These are phyloP conservation scores for Byssothecium circinans DNA, from an alignment of 2,329 filamentous ascomycete genomes.

Conservation along the genomic window DNA sequence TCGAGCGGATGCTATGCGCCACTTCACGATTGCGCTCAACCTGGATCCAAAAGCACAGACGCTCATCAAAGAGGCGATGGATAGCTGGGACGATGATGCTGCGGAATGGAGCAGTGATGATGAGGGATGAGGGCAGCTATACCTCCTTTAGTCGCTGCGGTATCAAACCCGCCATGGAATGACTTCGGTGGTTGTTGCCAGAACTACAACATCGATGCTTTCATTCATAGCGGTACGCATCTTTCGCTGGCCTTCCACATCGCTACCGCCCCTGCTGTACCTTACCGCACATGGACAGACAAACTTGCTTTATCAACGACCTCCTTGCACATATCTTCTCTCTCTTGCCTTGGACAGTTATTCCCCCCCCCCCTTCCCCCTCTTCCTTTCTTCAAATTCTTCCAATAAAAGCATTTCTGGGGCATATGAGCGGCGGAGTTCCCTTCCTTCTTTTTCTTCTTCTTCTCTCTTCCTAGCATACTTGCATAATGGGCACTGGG, in stretches of 20 bases:
- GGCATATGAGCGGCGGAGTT: slow-evolving; percentile 1
- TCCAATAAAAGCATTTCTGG: neutral
- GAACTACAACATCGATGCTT: no score
- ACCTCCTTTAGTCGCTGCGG: no score
- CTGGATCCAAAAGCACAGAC: slow-evolving; percentile 94
- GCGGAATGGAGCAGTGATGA: slow-evolving; percentile 46
- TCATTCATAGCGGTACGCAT: no score
- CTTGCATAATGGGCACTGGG: neutral
- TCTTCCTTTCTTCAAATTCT: neutral
- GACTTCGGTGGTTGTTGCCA: no score
- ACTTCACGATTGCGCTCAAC: slow-evolving; percentile 93
- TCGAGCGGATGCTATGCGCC: slow-evolving; percentile 76
- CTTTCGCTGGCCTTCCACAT: no score
- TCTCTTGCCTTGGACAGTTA: no score
- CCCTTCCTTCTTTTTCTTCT: no score
- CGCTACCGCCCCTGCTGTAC: no score
- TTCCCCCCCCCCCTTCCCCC: neutral
- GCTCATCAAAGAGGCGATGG: slow-evolving; percentile 95
- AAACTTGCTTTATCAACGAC: no score
- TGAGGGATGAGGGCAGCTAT: slow-evolving; percentile 25
- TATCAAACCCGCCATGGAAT: no score
- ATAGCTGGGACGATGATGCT: slow-evolving; percentile 79
- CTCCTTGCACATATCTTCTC: no score
- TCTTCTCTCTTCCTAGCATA: neutral
- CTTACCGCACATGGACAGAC: no score